These are phyloP conservation scores for Sphagnum contortum DNA, from an alignment of 225 moss, liverwort and hornwort species.

Conservation along the genomic window DNA sequence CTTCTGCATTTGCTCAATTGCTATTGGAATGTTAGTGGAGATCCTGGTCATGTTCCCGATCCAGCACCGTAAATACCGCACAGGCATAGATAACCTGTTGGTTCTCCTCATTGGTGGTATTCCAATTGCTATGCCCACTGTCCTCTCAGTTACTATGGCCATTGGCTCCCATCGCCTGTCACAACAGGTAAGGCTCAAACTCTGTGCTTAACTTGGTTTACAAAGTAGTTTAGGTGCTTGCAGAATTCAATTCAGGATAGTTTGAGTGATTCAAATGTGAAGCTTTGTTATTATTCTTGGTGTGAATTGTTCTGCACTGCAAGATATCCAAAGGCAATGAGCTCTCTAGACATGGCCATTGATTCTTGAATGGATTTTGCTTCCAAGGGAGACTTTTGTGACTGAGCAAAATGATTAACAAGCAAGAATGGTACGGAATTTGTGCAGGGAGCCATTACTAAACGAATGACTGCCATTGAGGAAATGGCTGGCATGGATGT, in stretches of 20 bases:
- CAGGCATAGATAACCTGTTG: constrained; percentile 58
- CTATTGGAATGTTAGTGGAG: constrained; percentile 47
- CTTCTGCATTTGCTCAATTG: constrained; percentile 67
- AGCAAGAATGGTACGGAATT: background rate
- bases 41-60: constrained; percentile 60
- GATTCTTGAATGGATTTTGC: too few relatives aligned
- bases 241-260: too few relatives aligned
- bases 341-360: too few relatives aligned
- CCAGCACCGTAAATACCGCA: constrained; percentile 40
- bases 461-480: constrained; percentile 84
- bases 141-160: constrained; percentile 79
- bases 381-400: too few relatives aligned
- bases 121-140: constrained; percentile 80
- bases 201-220: background rate
- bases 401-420: too few relatives aligned
- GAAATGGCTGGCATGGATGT: constrained; percentile 85
- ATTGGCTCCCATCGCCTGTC: constrained; percentile 73
- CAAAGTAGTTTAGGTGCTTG: background rate
- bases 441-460: constrained; percentile 67
- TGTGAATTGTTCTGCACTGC: too few relatives aligned
- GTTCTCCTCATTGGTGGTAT: constrained; percentile 81
- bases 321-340: too few relatives aligned
- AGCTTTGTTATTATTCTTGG: too few relatives aligned
- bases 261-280: too few relatives aligned
- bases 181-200: constrained; percentile 24